Evolutionary conservation across 495 filamentous ascomycete genomes (phyloP).

Genomic region (Penicillium nucicola): DNA sequence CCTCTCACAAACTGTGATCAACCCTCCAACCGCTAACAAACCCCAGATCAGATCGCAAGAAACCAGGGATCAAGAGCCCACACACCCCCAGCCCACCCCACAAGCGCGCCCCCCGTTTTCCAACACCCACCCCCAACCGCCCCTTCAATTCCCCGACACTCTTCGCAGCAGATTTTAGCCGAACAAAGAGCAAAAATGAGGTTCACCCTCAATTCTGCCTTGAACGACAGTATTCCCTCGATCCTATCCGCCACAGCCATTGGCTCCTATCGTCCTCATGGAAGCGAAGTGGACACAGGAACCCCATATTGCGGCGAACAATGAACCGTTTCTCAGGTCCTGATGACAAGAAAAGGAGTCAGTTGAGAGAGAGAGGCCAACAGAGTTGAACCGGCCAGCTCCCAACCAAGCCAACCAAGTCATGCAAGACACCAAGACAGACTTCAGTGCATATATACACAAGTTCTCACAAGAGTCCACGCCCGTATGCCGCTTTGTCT

Average conservation of each 20-base stretch:
- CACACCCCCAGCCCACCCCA: not conserved
- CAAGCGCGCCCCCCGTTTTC: not conserved
- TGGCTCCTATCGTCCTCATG: conserved; percentile 45
- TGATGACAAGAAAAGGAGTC: not conserved
- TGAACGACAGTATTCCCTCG: not conserved
- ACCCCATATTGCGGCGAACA: conserved; percentile 40
- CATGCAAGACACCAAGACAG: not conserved
- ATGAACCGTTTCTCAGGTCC: not conserved
- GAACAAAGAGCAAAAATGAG: conserved; percentile 7
- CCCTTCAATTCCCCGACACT: not conserved
- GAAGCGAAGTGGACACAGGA: conserved; percentile 42
- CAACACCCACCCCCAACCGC: conserved; percentile 1
- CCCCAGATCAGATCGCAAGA: not conserved
- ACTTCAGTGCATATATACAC: not conserved
- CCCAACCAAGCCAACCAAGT: not conserved
- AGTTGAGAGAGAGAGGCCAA: not conserved
- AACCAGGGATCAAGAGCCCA: conserved; percentile 8
- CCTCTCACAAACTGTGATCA: not conserved
- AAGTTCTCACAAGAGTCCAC: not conserved
- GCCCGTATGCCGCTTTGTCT: not conserved
- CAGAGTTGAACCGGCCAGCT: no score
- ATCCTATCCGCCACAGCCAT: conserved; percentile 45
- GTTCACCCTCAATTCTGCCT: conserved; percentile 2
- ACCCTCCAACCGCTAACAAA: not conserved
- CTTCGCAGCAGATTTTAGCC: conserved; percentile 1